Conservation (phyloP, 2,329 filamentous ascomycete genomes). For the Aureobasidium namibiae region DNA sequence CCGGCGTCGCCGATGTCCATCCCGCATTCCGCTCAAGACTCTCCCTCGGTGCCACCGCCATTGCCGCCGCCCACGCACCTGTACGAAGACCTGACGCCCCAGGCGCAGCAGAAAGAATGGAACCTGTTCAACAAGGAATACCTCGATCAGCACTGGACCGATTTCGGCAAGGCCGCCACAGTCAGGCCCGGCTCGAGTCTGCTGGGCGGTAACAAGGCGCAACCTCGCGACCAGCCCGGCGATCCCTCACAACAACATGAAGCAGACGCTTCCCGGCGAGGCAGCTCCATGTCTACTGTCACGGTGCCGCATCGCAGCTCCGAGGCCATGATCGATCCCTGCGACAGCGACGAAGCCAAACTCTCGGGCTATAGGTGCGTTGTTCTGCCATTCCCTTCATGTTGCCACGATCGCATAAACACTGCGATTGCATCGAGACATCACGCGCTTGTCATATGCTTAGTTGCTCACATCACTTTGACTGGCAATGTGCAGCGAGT, state of each 20-base stretch:
- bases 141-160: constrained; percentile 34
- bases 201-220: constrained; percentile 25
- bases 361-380: constrained; percentile 37
- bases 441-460: neutral
- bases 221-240: neutral
- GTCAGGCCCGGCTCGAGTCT: constrained; percentile 42
- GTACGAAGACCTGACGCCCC: constrained; percentile 40
- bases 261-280: constrained; percentile 28
- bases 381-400: neutral
- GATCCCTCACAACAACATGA: constrained; percentile 20
- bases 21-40: constrained; percentile 43
- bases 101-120: constrained; percentile 54
- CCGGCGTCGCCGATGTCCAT: constrained; percentile 54
- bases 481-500: neutral
- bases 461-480: neutral
- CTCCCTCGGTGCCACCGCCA: constrained; percentile 46
- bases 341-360: constrained; percentile 26
- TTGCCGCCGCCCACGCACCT: constrained; percentile 56
- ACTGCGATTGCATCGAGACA: neutral
- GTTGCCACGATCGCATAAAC: neutral
- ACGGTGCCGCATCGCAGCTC: constrained; percentile 20
- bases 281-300: constrained; percentile 32
- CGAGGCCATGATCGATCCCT: constrained; percentile 21
- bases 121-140: constrained; percentile 46
- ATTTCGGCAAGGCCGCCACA: constrained; percentile 38